phyloP scores from a whole-genome alignment of 352 stramenopile species.

The Aphanomyces cochlioides region DNA sequence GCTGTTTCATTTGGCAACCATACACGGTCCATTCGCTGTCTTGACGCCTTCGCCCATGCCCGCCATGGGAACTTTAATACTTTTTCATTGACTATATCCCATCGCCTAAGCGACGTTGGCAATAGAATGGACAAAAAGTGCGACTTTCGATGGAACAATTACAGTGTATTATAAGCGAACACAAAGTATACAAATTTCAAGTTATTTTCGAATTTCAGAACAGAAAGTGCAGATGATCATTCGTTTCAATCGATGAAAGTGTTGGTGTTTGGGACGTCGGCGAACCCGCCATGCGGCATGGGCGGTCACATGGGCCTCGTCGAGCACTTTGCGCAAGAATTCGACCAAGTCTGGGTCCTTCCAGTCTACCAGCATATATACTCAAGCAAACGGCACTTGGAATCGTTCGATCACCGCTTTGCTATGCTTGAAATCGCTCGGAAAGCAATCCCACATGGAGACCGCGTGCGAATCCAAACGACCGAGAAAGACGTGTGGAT shows the following conservation, averaged over 20 bases:
- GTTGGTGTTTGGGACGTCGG: conserved; percentile 80
- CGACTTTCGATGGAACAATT: no score
- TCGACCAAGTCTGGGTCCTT: conserved; percentile 87
- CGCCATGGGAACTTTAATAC: no score
- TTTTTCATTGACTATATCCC: neutral
- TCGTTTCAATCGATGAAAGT: conserved; percentile 27
- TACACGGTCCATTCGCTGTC: no score
- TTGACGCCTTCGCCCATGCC: no score
- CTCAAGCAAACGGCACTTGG: conserved; percentile 68
- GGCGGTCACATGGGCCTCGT: conserved; percentile 79
- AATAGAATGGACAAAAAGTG: neutral
- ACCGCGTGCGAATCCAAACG: conserved; percentile 51
- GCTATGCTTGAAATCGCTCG: conserved; percentile 65
- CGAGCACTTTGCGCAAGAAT: conserved; percentile 42
- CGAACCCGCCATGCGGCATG: conserved; percentile 71
- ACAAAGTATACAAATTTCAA: no score
- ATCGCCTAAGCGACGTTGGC: neutral
- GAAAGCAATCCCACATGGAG: conserved; percentile 36
- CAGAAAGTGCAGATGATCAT: no score
- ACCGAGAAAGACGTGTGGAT: conserved; percentile 70
- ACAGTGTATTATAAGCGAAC: no score
- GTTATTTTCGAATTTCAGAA: no score
- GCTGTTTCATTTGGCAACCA: no score
- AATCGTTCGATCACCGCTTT: conserved; percentile 67
- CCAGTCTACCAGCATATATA: conserved; percentile 89